These are phyloP conservation scores for Fusarium globosum DNA, from an alignment of 2,329 filamentous ascomycete species.

Conservation along the genomic window DNA sequence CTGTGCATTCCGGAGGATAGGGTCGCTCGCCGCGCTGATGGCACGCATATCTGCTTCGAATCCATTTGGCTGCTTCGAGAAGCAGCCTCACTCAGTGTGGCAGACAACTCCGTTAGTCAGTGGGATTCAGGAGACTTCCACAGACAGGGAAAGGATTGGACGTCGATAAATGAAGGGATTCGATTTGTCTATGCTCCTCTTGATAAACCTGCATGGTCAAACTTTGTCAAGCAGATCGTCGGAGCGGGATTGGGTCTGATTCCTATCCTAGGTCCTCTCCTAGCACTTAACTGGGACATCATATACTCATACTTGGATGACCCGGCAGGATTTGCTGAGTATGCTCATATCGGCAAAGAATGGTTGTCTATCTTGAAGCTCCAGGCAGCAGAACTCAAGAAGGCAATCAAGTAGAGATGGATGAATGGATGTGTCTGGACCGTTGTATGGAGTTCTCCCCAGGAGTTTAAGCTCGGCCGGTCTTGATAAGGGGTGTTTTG, in stretches of 20 bases:
- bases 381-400: background rate
- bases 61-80: too few species aligned
- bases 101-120: too few species aligned
- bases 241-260: background rate
- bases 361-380: background rate
- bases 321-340: background rate
- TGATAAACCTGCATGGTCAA: background rate
- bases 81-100: too few species aligned
- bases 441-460: background rate
- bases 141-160: background rate
- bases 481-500: fast-evolving
- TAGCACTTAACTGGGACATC: background rate
- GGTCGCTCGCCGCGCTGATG: too few species aligned
- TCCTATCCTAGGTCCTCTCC: background rate
- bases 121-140: background rate
- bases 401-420: background rate
- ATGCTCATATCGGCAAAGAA: background rate
- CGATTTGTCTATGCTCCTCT: background rate
- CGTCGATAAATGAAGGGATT: background rate
- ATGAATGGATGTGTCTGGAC: too few species aligned
- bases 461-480: background rate
- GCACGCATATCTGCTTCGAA: too few species aligned
- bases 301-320: background rate
- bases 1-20: too few species aligned
- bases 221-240: background rate